Percentiles rank a stretch among this genome's conserved stretches.
Conservation (phyloP, 2,329 filamentous ascomycete species). For the Ophiosphaerella herpotricha region DNA sequence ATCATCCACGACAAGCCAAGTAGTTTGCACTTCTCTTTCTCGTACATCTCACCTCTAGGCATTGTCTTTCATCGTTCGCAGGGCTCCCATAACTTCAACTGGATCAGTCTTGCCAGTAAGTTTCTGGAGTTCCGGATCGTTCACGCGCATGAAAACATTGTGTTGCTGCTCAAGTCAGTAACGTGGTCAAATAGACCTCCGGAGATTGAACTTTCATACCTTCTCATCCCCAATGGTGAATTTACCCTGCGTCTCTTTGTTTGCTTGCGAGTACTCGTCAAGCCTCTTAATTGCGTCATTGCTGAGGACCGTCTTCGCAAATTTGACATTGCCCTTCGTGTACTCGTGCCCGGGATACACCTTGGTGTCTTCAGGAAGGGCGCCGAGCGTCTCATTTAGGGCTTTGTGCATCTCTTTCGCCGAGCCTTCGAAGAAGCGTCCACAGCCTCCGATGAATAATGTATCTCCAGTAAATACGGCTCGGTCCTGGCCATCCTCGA, state of each 20-base stretch:
- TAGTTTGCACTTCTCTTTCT: not conserved
- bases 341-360: slow-evolving; percentile 98
- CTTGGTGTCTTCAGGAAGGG: slow-evolving; percentile 85
- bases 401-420: slow-evolving; percentile 87
- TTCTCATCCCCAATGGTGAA: slow-evolving; percentile 98
- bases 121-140: slow-evolving; percentile 85
- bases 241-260: slow-evolving; percentile 88
- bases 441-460: slow-evolving; percentile 92
- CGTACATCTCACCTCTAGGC: slow-evolving; percentile 21
- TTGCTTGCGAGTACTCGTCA: slow-evolving; percentile 73
- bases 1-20: not conserved
- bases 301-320: slow-evolving; percentile 75
- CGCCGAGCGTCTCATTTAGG: slow-evolving; percentile 80
- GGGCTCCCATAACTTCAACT: slow-evolving; percentile 79
- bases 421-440: slow-evolving; percentile 92
- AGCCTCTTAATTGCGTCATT: slow-evolving; percentile 75
- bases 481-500: slow-evolving; percentile 77
- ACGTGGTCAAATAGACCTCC: not conserved
- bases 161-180: slow-evolving; percentile 64
- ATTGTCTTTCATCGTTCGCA: slow-evolving; percentile 87
- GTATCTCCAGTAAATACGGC: slow-evolving; percentile 97
- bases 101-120: slow-evolving; percentile 80
- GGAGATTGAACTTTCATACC: slow-evolving; percentile 53
- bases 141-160: slow-evolving; percentile 94
- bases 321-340: slow-evolving; percentile 95